phyloP scores from a whole-genome alignment of 495 filamentous ascomycete species.

The Daldinia decipiens region DNA sequence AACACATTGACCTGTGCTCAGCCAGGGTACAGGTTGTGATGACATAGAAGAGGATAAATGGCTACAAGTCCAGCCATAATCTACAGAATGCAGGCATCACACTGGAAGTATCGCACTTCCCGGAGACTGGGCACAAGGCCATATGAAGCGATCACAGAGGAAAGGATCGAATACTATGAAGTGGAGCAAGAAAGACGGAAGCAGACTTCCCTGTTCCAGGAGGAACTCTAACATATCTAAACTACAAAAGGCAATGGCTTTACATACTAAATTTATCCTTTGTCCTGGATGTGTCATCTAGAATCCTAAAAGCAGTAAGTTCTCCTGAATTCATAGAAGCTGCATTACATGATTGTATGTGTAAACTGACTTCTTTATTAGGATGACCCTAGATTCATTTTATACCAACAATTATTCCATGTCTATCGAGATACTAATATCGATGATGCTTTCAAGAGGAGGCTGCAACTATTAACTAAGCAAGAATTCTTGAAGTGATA shows the following conservation, averaged over 20 bases:
- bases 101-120: slow-evolving; percentile 76
- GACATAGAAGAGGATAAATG: slow-evolving; percentile 70
- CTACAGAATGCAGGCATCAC: slow-evolving; percentile 60
- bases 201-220: no score
- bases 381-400: neutral
- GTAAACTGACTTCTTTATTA: neutral
- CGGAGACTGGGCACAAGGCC: slow-evolving; percentile 64
- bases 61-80: slow-evolving; percentile 65
- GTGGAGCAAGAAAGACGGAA: no score
- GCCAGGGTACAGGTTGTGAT: slow-evolving; percentile 75
- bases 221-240: no score
- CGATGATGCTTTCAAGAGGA: no score
- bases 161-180: no score
- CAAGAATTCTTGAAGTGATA: neutral
- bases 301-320: neutral
- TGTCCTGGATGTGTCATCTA: no score
- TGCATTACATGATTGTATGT: neutral
- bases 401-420: neutral
- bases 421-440: neutral
- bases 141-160: slow-evolving; percentile 22
- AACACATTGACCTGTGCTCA: slow-evolving; percentile 77
- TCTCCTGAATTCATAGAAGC: neutral
- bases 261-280: no score
- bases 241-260: no score
- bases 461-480: neutral